Evolutionary conservation across 345 rosid species (phyloP).

Genomic region (Murraya koenigii): DNA sequence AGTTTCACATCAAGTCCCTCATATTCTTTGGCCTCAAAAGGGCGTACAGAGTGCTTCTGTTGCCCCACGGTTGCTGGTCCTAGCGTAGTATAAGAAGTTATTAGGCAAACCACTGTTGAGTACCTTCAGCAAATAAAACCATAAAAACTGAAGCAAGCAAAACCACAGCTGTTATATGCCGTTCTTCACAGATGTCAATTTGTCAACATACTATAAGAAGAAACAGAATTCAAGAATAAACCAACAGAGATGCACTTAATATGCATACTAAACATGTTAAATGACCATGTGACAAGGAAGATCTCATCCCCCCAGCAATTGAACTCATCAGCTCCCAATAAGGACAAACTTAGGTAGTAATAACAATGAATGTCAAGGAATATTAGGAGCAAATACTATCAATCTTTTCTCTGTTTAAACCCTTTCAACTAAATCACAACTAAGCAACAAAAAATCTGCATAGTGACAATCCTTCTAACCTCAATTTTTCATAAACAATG

Average conservation of each 20-base stretch:
- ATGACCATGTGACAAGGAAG: neutral
- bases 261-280: neutral
- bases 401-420: neutral
- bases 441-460: neutral
- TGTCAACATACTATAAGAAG: neutral
- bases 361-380: neutral
- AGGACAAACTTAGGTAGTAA: neutral
- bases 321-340: neutral
- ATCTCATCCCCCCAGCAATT: neutral
- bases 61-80: constrained; percentile 48
- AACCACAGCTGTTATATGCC: neutral
- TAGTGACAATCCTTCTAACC: neutral
- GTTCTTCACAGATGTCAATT: neutral
- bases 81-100: constrained; percentile 15
- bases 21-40: constrained; percentile 53
- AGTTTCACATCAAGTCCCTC: constrained; percentile 50
- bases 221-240: neutral
- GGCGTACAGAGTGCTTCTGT: constrained; percentile 39
- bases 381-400: neutral
- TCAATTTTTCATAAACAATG: neutral
- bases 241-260: neutral
- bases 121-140: neutral
- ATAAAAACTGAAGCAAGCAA: constrained; percentile 2
- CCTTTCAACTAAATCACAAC: neutral
- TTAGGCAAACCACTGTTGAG: neutral